Evolutionary conservation across 2,329 filamentous ascomycete species (phyloP), one percentile per base, ranked within the genome.

Genomic region (Sclerotiophoma versabilis): DNA sequence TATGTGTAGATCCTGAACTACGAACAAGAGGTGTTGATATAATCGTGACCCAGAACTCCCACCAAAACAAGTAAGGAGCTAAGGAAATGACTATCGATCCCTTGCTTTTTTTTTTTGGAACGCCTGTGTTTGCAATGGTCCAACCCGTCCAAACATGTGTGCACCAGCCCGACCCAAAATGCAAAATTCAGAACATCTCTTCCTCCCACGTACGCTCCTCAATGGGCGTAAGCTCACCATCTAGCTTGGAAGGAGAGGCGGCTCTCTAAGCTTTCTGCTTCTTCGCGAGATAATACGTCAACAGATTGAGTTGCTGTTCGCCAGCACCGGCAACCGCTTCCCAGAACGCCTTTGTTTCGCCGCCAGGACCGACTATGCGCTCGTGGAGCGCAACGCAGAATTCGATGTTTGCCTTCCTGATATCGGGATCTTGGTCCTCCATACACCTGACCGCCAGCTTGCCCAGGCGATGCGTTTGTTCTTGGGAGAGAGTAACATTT

Each of bases 251-350:
- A 8, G 27, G n/a, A 6, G 17, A 27, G 10, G 8, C 4, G 47
- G 53, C 62, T 34, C 32, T 39, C 54, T 66, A 72, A 53, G 62
- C 64, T 49, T 63, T 70, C 25, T 57, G 63, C 39, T 66, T 65
- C 63, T 74, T 74, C 3, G 90, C 89, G 66, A 92, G 88, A 73
- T 92, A 93, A 71, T 93, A 93, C 9, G 88, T 92, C 65, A 93
- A 87, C 57, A 93, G 74, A 62, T 87, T 92, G 78, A 91, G 85
- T 19, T 89, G 85, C 60, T 91, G 89, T 60, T 92, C 89, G 67
- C 84, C 83, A 26, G 90, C 81, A 0, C 77, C 78, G 52, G 80
- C 84, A 65, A 92, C 79, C 20, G 82, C 81, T 27, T 82, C 82
- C 90, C 90, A 93, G 70, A 93, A 93, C 0, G 62, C 62, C 48